phyloP scores from a whole-genome alignment of 306 rosid genomes.

The cucumber (Cucumis sativus) region Cucumber_9930_V3 NC_026659.2:26483001-26483500 shows the following conservation, averaged over 20 bases:
- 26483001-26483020: constrained; percentile 87
- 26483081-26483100: constrained; percentile 36
- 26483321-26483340: constrained; percentile 43
- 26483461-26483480: neutral
- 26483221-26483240: constrained; percentile 30
- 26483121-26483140: constrained; percentile 54
- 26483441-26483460: neutral
- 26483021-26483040: constrained; percentile 76
- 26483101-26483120: constrained; percentile 23
- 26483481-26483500: constrained; percentile 5
- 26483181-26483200: constrained; percentile 44
- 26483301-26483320: constrained; percentile 45
- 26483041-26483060: constrained; percentile 72
- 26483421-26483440: constrained; percentile 45
- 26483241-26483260: constrained; percentile 37
- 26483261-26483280: constrained; percentile 35
- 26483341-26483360: constrained; percentile 43
- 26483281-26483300: constrained; percentile 85
- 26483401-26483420: constrained; percentile 49
- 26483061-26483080: constrained; percentile 67
- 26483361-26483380: constrained; percentile 63
- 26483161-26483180: constrained; percentile 73
- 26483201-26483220: constrained; percentile 40
- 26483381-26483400: constrained; percentile 39
- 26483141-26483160: constrained; percentile 65